Percentiles rank a stretch among this genome's conserved stretches.
These are phyloP conservation scores for Lithospermum erythrorhizon DNA, from an alignment of 257 asterid genomes.

Conservation along the genomic window DNA sequence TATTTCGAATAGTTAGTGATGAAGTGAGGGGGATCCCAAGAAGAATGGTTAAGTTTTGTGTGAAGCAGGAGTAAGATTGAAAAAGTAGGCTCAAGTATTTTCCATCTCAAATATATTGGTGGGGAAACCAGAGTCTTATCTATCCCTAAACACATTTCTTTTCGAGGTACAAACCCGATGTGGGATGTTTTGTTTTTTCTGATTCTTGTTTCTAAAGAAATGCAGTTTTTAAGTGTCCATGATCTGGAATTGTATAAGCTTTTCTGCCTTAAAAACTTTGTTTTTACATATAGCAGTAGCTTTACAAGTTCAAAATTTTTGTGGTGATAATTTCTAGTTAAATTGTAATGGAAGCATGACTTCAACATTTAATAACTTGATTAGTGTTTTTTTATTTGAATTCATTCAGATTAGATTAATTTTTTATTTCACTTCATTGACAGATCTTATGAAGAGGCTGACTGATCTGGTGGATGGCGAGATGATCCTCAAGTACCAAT, in stretches of 20 bases:
- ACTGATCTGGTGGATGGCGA: conserved; percentile 49
- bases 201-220: no score
- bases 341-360: not conserved
- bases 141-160: conserved; percentile 40
- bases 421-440: not conserved
- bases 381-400: no score
- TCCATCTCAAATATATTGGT: conserved; percentile 73
- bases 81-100: no score
- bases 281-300: not conserved
- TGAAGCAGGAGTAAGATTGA: no score
- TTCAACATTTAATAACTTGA: not conserved
- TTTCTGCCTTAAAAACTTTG: no score
- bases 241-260: no score
- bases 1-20: no score
- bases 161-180: conserved; percentile 19
- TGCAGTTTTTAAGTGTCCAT: no score
- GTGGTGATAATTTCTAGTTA: not conserved
- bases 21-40: no score
- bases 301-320: no score
- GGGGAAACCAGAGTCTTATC: conserved; percentile 85
- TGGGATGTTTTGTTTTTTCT: no score
- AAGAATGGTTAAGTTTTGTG: conserved; percentile 46
- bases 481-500: conserved; percentile 68
- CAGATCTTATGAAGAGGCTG: conserved; percentile 80
- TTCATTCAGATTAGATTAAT: not conserved